These are phyloP conservation scores for Trypanosomatidae sp. DNA, from an alignment of 208 protist species.

Conservation along the genomic window DNA sequence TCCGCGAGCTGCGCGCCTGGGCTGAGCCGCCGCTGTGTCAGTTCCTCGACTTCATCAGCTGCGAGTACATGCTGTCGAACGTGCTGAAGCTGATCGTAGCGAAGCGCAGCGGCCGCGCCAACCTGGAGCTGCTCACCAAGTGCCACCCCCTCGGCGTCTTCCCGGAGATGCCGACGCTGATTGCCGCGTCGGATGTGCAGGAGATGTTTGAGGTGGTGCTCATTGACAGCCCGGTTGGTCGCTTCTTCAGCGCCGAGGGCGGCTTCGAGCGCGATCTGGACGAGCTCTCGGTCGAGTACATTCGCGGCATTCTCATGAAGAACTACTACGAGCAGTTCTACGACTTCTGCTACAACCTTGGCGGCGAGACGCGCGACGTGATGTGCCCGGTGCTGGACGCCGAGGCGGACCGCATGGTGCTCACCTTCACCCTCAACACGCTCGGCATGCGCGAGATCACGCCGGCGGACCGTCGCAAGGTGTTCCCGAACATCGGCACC, in stretches of 20 bases:
- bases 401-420: slow-evolving; percentile 97
- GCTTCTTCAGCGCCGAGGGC: slow-evolving; percentile 77
- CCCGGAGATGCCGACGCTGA: slow-evolving; percentile 93
- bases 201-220: slow-evolving; percentile 98
- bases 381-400: slow-evolving; percentile 93
- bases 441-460: slow-evolving; percentile 92
- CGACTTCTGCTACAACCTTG: slow-evolving; percentile 89
- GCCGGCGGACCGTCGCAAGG: slow-evolving; percentile 63
- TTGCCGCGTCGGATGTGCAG: slow-evolving; percentile 84
- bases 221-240: slow-evolving; percentile 96
- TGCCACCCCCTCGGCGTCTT: slow-evolving; percentile 98
- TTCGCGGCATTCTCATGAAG: slow-evolving; percentile 98
- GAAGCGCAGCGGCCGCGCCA: slow-evolving; percentile 80
- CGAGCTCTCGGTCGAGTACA: slow-evolving; percentile 97
- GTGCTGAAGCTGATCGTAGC: slow-evolving; percentile 91
- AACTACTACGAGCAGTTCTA: slow-evolving; percentile 99
- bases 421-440: slow-evolving; percentile 98
- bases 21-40: slow-evolving; percentile 94
- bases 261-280: slow-evolving; percentile 87
- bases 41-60: slow-evolving; percentile 99
- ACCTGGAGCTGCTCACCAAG: slow-evolving; percentile 93
- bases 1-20: slow-evolving; percentile 95
- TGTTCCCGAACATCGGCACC: slow-evolving; percentile 91
- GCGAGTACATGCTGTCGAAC: slow-evolving; percentile 98
- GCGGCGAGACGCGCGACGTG: slow-evolving; percentile 88